A percentile compares a stretch with the other conserved stretches of the same genome.
phyloP scores from a whole-genome alignment of 2,329 filamentous ascomycete species.

The Phialocephala sp. region DNA sequence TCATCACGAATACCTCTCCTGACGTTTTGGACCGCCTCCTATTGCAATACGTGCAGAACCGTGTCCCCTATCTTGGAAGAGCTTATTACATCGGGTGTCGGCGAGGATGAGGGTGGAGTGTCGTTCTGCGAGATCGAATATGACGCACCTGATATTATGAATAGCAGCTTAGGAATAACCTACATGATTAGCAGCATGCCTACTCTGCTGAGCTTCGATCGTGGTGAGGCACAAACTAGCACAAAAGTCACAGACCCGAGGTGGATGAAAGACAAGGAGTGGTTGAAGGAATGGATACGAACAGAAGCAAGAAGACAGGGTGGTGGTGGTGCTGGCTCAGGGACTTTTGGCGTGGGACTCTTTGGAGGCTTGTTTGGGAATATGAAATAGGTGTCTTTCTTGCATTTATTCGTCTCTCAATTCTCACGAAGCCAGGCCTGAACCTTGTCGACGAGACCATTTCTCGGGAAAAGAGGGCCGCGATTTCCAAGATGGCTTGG shows the following conservation, averaged over 20 bases:
- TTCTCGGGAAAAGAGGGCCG: too few relatives aligned
- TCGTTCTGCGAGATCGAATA: constrained; percentile 60
- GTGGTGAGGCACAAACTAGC: constrained; percentile 55
- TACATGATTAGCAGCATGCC: constrained; percentile 66
- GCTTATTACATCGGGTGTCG: constrained; percentile 53
- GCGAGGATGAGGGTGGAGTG: constrained; percentile 62
- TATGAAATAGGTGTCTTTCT: constrained; percentile 29
- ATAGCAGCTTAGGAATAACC: constrained; percentile 52
- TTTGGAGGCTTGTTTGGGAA: constrained; percentile 48
- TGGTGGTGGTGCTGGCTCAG: constrained; percentile 48
- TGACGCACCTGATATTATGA: constrained; percentile 63
- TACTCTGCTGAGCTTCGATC: constrained; percentile 63
- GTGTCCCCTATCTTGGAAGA: constrained; percentile 55
- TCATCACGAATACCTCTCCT: constrained; percentile 61
- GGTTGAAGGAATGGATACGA: constrained; percentile 60
- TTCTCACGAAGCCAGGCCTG: constrained; percentile 9
- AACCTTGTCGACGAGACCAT: neutral
- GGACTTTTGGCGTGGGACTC: constrained; percentile 46
- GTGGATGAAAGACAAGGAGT: constrained; percentile 54
- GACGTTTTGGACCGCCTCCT: constrained; percentile 65
- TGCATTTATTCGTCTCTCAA: constrained; percentile 19
- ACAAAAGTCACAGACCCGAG: constrained; percentile 57
- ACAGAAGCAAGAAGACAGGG: constrained; percentile 56
- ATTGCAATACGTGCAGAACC: constrained; percentile 59
- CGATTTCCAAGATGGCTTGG: too few relatives aligned